A percentile compares a stretch with the other conserved stretches of the same genome.
Evolutionary conservation across 2,329 filamentous ascomycete species (phyloP).

Genomic region (Pseudogymnoascus pannorum): DNA sequence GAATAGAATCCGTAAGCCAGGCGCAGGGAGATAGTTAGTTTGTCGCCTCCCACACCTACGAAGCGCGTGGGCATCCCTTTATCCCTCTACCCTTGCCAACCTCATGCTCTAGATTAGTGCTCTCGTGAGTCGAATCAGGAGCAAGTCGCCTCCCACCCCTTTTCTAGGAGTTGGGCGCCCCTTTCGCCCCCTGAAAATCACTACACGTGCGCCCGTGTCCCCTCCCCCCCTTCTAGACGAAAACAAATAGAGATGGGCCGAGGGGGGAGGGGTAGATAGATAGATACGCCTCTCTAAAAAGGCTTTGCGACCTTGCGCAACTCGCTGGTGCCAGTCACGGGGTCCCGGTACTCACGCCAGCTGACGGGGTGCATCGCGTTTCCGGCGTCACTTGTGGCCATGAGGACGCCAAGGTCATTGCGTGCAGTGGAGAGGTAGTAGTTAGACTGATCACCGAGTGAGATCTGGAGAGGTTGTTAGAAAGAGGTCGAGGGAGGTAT

Average conservation of each 20-base stretch:
- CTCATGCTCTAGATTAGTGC: background rate
- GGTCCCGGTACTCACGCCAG: constrained; percentile 92
- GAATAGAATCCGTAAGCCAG: background rate
- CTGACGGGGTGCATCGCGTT: constrained; percentile 89
- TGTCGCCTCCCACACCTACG: background rate
- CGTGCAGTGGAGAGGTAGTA: constrained; percentile 91
- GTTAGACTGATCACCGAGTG: constrained; percentile 84
- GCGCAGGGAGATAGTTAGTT: background rate
- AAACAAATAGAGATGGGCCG: background rate
- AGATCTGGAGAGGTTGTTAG: constrained; percentile 50
- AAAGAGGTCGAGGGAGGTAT: background rate
- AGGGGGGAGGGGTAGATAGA: background rate
- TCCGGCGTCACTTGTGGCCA: constrained; percentile 81
- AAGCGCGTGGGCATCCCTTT: background rate
- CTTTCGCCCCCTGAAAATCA: no score
- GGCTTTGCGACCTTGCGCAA: constrained; percentile 90
- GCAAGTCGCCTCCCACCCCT: background rate
- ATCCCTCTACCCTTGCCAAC: background rate
- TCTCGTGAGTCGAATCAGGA: background rate
- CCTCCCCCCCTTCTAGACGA: background rate
- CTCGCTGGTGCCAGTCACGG: constrained; percentile 69
- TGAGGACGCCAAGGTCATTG: constrained; percentile 88
- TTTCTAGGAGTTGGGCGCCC: no score
- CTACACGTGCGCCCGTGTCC: no score
- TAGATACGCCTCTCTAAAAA: constrained; percentile 45